Evolutionary conservation across 2,329 filamentous ascomycete genomes (phyloP), one percentile per base, ranked within the genome.

Genomic region (Penicillium polonicum): DNA sequence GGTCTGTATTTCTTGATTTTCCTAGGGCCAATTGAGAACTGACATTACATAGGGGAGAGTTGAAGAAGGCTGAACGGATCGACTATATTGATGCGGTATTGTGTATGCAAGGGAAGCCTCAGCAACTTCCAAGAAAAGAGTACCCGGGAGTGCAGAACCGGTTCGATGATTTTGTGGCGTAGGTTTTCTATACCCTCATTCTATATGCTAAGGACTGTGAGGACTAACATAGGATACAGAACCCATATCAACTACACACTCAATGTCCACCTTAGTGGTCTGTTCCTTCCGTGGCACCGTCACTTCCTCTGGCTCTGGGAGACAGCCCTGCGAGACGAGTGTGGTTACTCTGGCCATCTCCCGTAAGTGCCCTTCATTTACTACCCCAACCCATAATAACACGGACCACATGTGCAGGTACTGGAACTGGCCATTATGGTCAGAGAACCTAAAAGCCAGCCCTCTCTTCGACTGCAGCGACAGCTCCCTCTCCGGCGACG

Each of bases 391-490:
- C 15, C 13, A 35, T 33, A 36, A 35, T 51, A 33, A 54, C 23
- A 23, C 50, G 21, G 6, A 17, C 13, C 43, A 13, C 31, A 6
- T 33, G 31, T 13, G 12, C 12, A 71, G 71, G 10, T 82, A 81
- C 66, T 79, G 78, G 76, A 73, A 81, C 64, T 81, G 78, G 78
- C 65, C 72, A 5, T 68, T 74, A 25, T 76, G 70, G 53, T 74
- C 74, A 17, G 62, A 64, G 25, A 68, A 73, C 17, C 68, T 76
- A 17, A 57, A 66, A 23, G 75, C 68, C 60, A 80, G 78, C 4
- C 71, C 79, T 10, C 68, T 82, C 54, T 81, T 81, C 57, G 78
- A 82, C 63, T 79, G 80, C 21, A 78, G 73, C 52, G 75, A 70
- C 4, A 71, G 69, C 15, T 78, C 75, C 42, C 72, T 82, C 62